phyloP scores from a whole-genome alignment of 176 grass and related monocot species.

The Eremochloa ophiuroides region DNA sequence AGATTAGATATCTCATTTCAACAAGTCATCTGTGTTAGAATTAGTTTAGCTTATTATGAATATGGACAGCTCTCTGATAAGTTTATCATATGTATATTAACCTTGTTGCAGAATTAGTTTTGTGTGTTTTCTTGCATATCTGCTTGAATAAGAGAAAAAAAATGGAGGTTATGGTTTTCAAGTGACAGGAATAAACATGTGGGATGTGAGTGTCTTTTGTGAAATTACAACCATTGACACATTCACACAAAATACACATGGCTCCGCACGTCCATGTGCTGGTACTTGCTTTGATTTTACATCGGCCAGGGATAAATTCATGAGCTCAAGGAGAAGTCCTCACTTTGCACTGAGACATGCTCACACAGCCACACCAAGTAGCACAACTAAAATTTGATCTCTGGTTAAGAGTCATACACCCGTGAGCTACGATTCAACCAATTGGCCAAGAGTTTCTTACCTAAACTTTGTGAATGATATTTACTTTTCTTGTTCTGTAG shows the following conservation, averaged over 20 bases:
- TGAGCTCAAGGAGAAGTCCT: background rate
- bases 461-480: background rate
- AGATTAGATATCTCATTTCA: background rate
- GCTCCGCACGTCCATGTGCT: background rate
- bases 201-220: background rate
- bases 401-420: background rate
- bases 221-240: background rate
- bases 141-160: background rate
- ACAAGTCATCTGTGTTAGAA: background rate
- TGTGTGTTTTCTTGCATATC: slow-evolving; percentile 1
- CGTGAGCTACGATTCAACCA: background rate
- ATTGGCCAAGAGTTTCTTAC: background rate
- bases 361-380: background rate
- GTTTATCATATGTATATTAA: background rate
- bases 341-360: background rate
- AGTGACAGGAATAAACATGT: background rate
- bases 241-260: background rate
- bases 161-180: background rate
- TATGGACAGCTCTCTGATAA: background rate
- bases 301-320: background rate
- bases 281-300: background rate
- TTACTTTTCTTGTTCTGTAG: slow-evolving; percentile 42
- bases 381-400: background rate
- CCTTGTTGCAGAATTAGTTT: background rate
- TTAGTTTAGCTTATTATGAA: background rate